Evolutionary conservation across 2,329 filamentous ascomycete species (phyloP).

Genomic region (Xylariomycetidae sp.): DNA sequence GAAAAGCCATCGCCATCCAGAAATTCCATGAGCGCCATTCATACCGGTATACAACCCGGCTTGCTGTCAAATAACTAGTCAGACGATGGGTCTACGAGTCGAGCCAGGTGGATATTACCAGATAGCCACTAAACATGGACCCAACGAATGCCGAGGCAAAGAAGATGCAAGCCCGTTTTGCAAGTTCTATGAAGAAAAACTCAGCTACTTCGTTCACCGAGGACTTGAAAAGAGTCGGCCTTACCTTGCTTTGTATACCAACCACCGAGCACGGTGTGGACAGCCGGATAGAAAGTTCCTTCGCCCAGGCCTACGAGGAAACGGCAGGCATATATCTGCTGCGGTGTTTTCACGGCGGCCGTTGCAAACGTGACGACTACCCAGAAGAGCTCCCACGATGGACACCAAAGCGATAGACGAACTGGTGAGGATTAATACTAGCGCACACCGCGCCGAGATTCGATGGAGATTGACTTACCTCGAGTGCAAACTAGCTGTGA

Average conservation of each 20-base stretch:
- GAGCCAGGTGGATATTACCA: no score
- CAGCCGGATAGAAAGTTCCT: conserved; percentile 35
- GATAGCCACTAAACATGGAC: no score
- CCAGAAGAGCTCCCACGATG: conserved; percentile 30
- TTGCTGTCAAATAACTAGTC: no score
- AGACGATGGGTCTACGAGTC: no score
- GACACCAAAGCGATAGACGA: conserved; percentile 29
- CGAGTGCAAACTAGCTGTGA: conserved; percentile 12
- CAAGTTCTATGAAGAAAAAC: not conserved
- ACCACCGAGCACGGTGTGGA: conserved; percentile 34
- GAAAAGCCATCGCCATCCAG: conserved; percentile 25
- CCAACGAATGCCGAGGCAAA: no score
- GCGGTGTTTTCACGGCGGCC: conserved; percentile 25
- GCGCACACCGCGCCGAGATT: no score
- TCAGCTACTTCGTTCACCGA: not conserved
- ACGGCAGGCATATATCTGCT: conserved; percentile 34
- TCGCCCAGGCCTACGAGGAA: conserved; percentile 36
- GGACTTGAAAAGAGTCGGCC: no score
- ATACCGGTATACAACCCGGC: conserved; percentile 14
- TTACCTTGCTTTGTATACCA: no score
- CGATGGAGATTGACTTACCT: conserved; percentile 3
- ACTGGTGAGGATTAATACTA: no score
- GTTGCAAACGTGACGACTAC: conserved; percentile 29
- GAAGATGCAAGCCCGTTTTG: no score
- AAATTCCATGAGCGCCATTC: conserved; percentile 16